Evolutionary conservation across 768 basidiomycete genomes (phyloP), one percentile per base, ranked within the genome.

Genomic region (Leccinum variicolor): DNA sequence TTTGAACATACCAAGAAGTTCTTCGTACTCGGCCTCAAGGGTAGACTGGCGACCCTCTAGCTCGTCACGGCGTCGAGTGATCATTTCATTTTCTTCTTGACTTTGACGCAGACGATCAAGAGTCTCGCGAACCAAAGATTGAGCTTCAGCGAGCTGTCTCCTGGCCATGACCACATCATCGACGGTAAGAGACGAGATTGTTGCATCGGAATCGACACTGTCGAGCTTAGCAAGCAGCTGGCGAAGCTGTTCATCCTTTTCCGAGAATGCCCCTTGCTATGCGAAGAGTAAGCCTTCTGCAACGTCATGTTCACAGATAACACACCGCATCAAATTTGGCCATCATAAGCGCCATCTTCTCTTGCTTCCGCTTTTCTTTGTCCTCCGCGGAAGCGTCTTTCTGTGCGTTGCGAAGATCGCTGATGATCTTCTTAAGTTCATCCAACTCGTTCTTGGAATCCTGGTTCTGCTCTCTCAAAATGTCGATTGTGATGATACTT

Each of bases 331-430:
- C 95, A 64, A 99, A 96, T 73, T 96, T 95, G 57, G 96, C 93
- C 96, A 99, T 98, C 93, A 99, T 97, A 63, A 94, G 79, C 9
- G 93, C 94, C 91, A 99, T 92, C 82, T 98, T 98, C 79, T 98
- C 96, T 68, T 96, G 94, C 75, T 98, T 98, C 73, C 91, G 86
- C 80, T 93, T 97, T 80, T 99, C 97, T 77, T 95, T 98, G 72
- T 98, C 97, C 72, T 98, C 97, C 31, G 87, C 87, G 39, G 89
- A 87, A 15, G 89, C 84, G 59, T 92, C 90, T 74, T 88, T 90
- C 74, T 94, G 91, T 13, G 86, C 81, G 34, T 79, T 76, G 77
- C 92, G 94, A 63, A 93, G 74, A 49, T 94, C 92, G 17, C 81
- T 74, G 57, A 94, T 81, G 61, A 85, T 83, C 74, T 85, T 89